These are phyloP conservation scores for Solanum boliviense DNA, from an alignment of 257 asterid species.

Conservation along the genomic window DNA sequence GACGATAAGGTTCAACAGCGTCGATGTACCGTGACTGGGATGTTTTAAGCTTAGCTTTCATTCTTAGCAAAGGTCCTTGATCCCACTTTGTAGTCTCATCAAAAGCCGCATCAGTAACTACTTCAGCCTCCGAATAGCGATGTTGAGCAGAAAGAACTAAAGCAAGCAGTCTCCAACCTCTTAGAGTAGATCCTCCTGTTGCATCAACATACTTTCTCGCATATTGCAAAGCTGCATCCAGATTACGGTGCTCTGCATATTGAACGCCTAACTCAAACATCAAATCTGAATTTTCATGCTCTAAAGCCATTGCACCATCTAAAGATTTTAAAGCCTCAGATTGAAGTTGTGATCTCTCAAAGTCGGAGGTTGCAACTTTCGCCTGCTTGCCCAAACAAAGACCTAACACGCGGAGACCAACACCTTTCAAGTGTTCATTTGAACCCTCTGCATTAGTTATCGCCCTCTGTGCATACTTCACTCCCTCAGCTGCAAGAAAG, in stretches of 20 bases:
- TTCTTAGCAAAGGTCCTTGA: conserved; percentile 82
- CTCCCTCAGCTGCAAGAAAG: conserved; percentile 84
- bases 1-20: conserved; percentile 77
- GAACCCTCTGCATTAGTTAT: conserved; percentile 41
- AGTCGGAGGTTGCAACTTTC: conserved; percentile 68
- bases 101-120: conserved; percentile 83
- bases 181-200: conserved; percentile 76
- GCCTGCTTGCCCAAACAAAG: conserved; percentile 90
- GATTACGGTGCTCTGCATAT: conserved; percentile 80
- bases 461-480: conserved; percentile 65
- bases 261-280: conserved; percentile 77
- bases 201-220: conserved; percentile 79
- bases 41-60: conserved; percentile 79
- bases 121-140: conserved; percentile 79
- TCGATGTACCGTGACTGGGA: conserved; percentile 66
- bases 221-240: conserved; percentile 71
- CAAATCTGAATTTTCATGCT: conserved; percentile 70
- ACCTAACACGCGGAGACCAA: conserved; percentile 75
- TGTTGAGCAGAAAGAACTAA: conserved; percentile 84
- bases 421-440: conserved; percentile 65
- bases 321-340: conserved; percentile 85
- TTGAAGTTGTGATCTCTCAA: conserved; percentile 86
- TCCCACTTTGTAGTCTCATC: conserved; percentile 97
- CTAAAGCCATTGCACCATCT: conserved; percentile 57
- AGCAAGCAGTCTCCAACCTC: conserved; percentile 93